These are phyloP conservation scores for Cicer arietinum DNA, from an alignment of 306 rosid genomes.

Conservation along the genomic window DNA sequence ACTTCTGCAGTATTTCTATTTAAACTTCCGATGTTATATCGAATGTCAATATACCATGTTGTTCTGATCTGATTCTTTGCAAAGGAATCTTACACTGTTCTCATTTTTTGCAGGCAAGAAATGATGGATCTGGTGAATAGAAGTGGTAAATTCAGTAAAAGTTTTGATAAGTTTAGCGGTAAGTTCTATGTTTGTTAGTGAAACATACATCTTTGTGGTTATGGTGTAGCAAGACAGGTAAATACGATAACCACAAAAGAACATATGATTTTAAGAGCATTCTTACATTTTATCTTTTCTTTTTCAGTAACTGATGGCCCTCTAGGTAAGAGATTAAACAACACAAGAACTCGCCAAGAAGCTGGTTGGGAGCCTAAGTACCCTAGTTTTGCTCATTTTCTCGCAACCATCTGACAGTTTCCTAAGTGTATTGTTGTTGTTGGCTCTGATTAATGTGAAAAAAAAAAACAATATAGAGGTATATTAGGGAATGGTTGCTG, in stretches of 20 bases:
- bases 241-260: neutral
- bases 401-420: slow-evolving; percentile 52
- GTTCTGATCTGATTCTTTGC: neutral
- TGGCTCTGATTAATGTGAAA: slow-evolving; percentile 13
- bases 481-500: slow-evolving; percentile 30
- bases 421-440: slow-evolving; percentile 22
- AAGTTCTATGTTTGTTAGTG: slow-evolving; percentile 33
- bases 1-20: slow-evolving; percentile 15
- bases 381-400: slow-evolving; percentile 74
- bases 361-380: slow-evolving; percentile 92
- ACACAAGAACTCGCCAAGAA: slow-evolving; percentile 72
- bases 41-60: neutral
- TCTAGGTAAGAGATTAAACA: slow-evolving; percentile 86
- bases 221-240: neutral
- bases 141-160: slow-evolving; percentile 84
- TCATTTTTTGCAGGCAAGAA: slow-evolving; percentile 77
- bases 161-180: slow-evolving; percentile 79
- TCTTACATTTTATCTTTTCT: slow-evolving; percentile 12
- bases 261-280: neutral
- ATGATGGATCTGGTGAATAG: slow-evolving; percentile 76
- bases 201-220: neutral
- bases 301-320: slow-evolving; percentile 76
- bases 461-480: neutral
- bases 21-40: neutral
- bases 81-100: slow-evolving; percentile 27